Conservation (phyloP, 352 stramenopile species). For the Globisporangium apiculatum region DNA sequence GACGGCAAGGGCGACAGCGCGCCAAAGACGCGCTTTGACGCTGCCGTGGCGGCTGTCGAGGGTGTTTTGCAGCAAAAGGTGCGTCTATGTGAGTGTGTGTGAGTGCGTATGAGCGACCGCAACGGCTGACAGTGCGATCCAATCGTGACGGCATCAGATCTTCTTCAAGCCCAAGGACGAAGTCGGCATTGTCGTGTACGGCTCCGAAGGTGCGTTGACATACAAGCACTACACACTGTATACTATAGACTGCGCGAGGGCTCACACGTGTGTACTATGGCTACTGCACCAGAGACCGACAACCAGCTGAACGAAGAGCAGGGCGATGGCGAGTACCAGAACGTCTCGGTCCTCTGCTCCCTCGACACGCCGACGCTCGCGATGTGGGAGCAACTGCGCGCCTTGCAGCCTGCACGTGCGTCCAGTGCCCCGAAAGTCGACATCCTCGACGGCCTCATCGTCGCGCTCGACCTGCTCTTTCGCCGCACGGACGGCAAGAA, state of each 20-base stretch:
- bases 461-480: conserved; percentile 73
- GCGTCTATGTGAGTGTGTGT: too few relatives aligned
- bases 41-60: conserved; percentile 48
- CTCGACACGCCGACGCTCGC: conserved; percentile 57
- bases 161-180: conserved; percentile 81
- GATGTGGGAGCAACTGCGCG: conserved; percentile 50
- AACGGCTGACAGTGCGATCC: neutral
- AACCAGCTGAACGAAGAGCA: conserved; percentile 78
- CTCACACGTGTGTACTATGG: neutral
- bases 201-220: conserved; percentile 30
- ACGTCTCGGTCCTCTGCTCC: conserved; percentile 51
- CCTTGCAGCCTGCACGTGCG: conserved; percentile 19
- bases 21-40: conserved; percentile 51
- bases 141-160: conserved; percentile 20
- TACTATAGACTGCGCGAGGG: too few relatives aligned
- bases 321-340: conserved; percentile 41
- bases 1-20: conserved; percentile 8
- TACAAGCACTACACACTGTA: too few relatives aligned
- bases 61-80: conserved; percentile 69
- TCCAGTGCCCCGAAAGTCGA: conserved; percentile 37
- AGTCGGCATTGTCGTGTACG: conserved; percentile 69
- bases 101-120: neutral
- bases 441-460: conserved; percentile 73
- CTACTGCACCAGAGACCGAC: conserved; percentile 38
- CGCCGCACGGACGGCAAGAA: conserved; percentile 71